Evolutionary conservation across 2,329 filamentous ascomycete genomes (phyloP), one percentile per base, ranked within the genome.

Genomic region (Alternaria burnsii): DNA sequence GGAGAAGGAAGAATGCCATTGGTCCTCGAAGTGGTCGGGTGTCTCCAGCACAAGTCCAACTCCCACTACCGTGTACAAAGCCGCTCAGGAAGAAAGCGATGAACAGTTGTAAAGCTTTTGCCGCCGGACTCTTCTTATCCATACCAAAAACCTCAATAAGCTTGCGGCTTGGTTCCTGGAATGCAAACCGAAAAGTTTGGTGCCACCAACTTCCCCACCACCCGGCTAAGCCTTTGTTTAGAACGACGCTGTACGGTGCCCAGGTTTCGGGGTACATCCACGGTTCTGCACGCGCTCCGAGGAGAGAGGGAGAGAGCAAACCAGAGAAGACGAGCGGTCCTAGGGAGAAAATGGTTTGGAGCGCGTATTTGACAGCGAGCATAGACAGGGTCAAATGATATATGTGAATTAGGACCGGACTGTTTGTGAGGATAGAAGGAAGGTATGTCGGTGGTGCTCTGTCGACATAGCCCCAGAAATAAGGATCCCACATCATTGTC

Each of bases 141-240:
- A 80, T 61, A 0, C 71, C 63, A 3, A 78, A 26, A 0, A 55
- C 4, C 14, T 71, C 61, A 24, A 80, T 67, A 0, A 90, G 69
- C 70, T 81, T 86, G 2, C 76, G 77, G 0, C 84, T 80, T 0
- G 90, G 89, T 4, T 88, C 85, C 40, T 86, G 79, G 72, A 94
- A 93, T 3, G 87, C 88, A 56, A 88, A 85, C 1, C 93, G 90
- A 80, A 97, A 96, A 3, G 90, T 89, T 78, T 97, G 94, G 77
- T 98, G 94, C 94, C 94, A 97, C 85, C 88, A 94, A 22, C 83
- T 84, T 44, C 91, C 89, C 94, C 94, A 98, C 79, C 90, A 91
- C 1, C 93, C 94, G 1, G 86, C 84, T 2, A 97, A 82, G 0
- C 94, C 94, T 59, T 87, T 83, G 62, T 93, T 87, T 11, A 89